phyloP scores from a whole-genome alignment of 768 basidiomycete species.

The Boletus tomentosulus region DNA sequence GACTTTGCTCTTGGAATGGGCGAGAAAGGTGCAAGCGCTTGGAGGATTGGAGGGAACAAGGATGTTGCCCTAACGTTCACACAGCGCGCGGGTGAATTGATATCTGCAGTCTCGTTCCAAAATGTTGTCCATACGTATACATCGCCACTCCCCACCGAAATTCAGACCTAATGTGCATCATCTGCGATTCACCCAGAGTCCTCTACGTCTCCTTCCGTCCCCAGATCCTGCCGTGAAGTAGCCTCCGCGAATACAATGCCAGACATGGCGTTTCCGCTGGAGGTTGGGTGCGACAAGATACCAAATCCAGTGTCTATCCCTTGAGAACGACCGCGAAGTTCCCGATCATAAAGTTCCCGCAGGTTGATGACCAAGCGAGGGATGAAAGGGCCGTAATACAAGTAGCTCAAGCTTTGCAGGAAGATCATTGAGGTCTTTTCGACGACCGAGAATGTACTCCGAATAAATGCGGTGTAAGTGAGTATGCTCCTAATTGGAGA shows the following conservation, averaged over 20 bases:
- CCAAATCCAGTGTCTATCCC: slow-evolving; percentile 4
- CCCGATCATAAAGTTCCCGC: neutral
- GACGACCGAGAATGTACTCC: neutral
- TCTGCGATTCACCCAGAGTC: neutral
- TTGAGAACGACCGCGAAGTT: neutral
- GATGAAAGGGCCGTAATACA: neutral
- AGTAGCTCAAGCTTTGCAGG: neutral
- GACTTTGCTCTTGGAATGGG: too few relatives aligned
- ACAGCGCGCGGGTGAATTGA: neutral
- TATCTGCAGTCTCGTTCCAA: neutral
- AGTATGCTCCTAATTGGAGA: neutral
- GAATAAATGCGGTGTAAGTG: neutral
- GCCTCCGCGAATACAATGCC: neutral
- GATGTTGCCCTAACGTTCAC: too few relatives aligned
- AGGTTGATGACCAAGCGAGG: neutral
- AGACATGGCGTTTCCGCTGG: neutral
- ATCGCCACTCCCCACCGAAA: neutral
- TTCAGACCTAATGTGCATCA: neutral
- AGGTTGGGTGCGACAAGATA: neutral
- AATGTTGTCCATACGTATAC: neutral
- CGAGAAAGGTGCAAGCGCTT: too few relatives aligned
- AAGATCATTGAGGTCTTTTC: neutral
- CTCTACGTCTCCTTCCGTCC: neutral
- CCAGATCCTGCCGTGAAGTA: neutral
- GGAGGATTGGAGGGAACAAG: too few relatives aligned